Conservation (phyloP, 2,329 filamentous ascomycete genomes). For the Macrophomina tecta region DNA sequence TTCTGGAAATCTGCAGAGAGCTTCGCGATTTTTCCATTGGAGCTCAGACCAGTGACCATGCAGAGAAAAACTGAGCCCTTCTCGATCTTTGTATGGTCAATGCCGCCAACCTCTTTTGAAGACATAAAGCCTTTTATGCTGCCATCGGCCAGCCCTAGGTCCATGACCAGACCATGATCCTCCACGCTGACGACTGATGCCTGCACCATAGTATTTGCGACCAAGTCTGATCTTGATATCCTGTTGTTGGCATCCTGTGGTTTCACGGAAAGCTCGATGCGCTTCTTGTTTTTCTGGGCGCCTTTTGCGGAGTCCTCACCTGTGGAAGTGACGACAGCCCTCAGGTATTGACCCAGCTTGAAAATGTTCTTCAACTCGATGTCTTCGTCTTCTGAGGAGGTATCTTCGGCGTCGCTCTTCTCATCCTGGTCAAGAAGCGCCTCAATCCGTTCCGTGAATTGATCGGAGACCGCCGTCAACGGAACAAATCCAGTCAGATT, state of each 20-base stretch:
- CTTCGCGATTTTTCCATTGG: conserved; percentile 84
- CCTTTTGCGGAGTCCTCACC: conserved; percentile 63
- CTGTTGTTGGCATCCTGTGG: conserved; percentile 80
- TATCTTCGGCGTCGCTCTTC: conserved; percentile 59
- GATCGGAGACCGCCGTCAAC: conserved; percentile 87
- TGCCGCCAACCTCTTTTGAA: conserved; percentile 76
- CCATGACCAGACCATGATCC: conserved; percentile 94
- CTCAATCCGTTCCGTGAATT: conserved; percentile 78
- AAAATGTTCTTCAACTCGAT: conserved; percentile 80
- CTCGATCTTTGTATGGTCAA: conserved; percentile 72
- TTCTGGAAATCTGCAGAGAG: conserved; percentile 76
- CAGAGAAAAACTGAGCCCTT: conserved; percentile 87
- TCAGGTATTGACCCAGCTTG: conserved; percentile 82
- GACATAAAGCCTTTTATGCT: conserved; percentile 82
- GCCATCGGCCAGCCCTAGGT: conserved; percentile 74
- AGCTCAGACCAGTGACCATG: conserved; percentile 74
- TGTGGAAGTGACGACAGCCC: conserved; percentile 82
- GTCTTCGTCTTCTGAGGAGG: conserved; percentile 59
- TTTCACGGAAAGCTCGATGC: conserved; percentile 85
- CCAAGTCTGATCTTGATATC: conserved; percentile 73
- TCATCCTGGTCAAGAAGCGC: conserved; percentile 66
- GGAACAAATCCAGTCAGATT: conserved; percentile 90
- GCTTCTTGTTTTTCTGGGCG: conserved; percentile 70
- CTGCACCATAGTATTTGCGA: conserved; percentile 80
- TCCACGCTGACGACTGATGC: conserved; percentile 90